Conservation (phyloP, 345 rosid genomes). For the Citrus sinensis region DVS_A1.0 CM039163.1:51056001-51056500, state of each 20-base stretch:
- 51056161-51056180: not conserved
- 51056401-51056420: too few species aligned
- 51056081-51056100: conserved; percentile 91
- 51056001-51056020: not conserved
- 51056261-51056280: not conserved
- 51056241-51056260: not conserved
- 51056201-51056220: not conserved
- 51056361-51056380: not conserved
- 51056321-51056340: not conserved
- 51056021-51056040: not conserved
- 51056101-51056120: conserved; percentile 95
- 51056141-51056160: conserved; percentile 53
- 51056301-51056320: not conserved
- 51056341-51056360: not conserved
- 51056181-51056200: not conserved
- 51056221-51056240: not conserved
- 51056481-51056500: not conserved
- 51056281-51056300: not conserved
- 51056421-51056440: not conserved
- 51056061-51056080: conserved; percentile 43
- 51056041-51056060: not conserved
- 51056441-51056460: not conserved
- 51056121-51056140: conserved; percentile 82
- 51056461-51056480: not conserved
- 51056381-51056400: not conserved